Evolutionary conservation across 2,329 filamentous ascomycete genomes (phyloP).

Genomic region (Pseudocercospora vitis): DNA sequence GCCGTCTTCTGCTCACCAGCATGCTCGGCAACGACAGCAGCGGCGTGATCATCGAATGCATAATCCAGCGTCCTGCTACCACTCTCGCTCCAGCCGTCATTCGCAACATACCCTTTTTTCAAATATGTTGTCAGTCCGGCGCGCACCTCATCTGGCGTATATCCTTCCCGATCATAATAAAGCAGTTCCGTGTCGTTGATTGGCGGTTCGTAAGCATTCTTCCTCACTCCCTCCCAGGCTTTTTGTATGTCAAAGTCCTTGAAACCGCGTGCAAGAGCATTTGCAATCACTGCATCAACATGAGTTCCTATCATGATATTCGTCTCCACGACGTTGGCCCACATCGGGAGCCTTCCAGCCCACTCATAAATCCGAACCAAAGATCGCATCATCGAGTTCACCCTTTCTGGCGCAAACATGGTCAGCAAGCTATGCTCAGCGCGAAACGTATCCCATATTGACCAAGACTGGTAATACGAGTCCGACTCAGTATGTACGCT

Average conservation of each 20-base stretch:
- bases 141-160: slow-evolving; percentile 49
- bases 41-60: slow-evolving; percentile 50
- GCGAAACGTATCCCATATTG: slow-evolving; percentile 53
- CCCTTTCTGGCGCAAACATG: slow-evolving; percentile 49
- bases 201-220: slow-evolving; percentile 49
- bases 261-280: slow-evolving; percentile 48
- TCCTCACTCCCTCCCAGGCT: slow-evolving; percentile 48
- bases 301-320: slow-evolving; percentile 55
- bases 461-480: slow-evolving; percentile 54
- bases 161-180: slow-evolving; percentile 50
- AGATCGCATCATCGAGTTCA: slow-evolving; percentile 51
- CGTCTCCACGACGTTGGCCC: slow-evolving; percentile 53
- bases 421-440: slow-evolving; percentile 51
- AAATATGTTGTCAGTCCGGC: slow-evolving; percentile 50
- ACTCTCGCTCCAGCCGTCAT: slow-evolving; percentile 51
- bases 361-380: slow-evolving; percentile 50
- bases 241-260: slow-evolving; percentile 45
- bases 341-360: slow-evolving; percentile 50
- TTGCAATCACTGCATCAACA: slow-evolving; percentile 51
- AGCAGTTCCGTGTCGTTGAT: slow-evolving; percentile 47
- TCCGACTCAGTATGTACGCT: slow-evolving; percentile 45
- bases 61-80: slow-evolving; percentile 52
- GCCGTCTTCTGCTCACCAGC: slow-evolving; percentile 40
- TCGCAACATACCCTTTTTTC: slow-evolving; percentile 49
- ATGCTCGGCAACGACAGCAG: slow-evolving; percentile 43